phyloP scores from a whole-genome alignment of 1,284 basidiomycete genomes.

The Coniophora puteana region DNA sequence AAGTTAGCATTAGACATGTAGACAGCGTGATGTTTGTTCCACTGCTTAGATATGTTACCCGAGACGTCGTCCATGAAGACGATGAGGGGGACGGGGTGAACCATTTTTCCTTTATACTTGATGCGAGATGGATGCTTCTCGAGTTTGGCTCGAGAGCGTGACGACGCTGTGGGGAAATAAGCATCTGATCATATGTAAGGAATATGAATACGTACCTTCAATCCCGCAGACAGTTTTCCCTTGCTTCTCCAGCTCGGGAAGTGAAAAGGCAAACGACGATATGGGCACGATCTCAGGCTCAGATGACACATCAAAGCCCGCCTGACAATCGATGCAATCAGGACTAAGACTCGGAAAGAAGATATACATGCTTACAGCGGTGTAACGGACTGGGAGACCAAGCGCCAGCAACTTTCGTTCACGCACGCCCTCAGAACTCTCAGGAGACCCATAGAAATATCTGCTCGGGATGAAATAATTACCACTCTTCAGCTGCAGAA shows the following conservation, averaged over 20 bases:
- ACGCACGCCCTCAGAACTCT: background rate
- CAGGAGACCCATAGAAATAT: slow-evolving; percentile 9
- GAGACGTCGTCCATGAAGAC: slow-evolving; percentile 26
- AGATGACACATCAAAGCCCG: slow-evolving; percentile 8
- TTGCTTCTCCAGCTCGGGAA: no score
- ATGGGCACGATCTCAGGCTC: slow-evolving; percentile 7
- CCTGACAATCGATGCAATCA: no score
- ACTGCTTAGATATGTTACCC: slow-evolving; percentile 25
- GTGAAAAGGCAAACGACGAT: slow-evolving; percentile 10
- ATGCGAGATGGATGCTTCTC: background rate
- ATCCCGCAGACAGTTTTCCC: no score
- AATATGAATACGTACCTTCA: no score
- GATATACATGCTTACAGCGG: no score
- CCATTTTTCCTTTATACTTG: background rate
- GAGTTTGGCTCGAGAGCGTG: no score
- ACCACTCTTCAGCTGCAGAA: slow-evolving; percentile 1
- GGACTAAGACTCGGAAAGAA: no score
- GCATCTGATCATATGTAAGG: no score
- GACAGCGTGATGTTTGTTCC: slow-evolving; percentile 23
- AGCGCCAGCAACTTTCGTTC: slow-evolving; percentile 2
- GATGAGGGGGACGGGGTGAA: slow-evolving; percentile 13
- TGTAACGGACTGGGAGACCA: background rate
- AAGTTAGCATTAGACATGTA: slow-evolving; percentile 21
- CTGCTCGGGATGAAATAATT: slow-evolving; percentile 15
- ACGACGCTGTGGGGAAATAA: no score